A percentile compares a stretch with the other conserved stretches of the same genome.
Conservation (phyloP, 2,329 filamentous ascomycete genomes). For the Aspergillus sp. region DNA sequence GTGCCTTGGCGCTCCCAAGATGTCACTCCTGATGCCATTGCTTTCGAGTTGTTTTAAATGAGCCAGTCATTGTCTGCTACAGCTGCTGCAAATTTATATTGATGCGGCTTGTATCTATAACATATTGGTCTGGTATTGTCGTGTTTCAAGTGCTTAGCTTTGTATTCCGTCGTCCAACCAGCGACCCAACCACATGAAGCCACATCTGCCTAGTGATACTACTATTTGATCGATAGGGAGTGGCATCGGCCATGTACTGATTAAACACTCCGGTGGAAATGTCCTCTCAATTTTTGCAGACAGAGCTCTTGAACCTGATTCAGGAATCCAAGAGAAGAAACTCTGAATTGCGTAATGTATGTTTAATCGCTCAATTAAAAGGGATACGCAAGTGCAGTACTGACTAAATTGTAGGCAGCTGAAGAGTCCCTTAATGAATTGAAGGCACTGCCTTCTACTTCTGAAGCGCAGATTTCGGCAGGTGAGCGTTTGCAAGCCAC, state of each 20-base stretch:
- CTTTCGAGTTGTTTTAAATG: not conserved
- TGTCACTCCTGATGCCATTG: slow-evolving; percentile 20
- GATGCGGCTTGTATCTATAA: not conserved
- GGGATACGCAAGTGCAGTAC: slow-evolving; percentile 21
- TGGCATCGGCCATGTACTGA: slow-evolving; percentile 34
- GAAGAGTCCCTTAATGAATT: slow-evolving; percentile 92
- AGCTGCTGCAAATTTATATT: not conserved
- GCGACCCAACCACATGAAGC: slow-evolving; percentile 17
- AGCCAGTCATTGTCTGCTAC: slow-evolving; percentile 4
- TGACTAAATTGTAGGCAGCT: slow-evolving; percentile 64
- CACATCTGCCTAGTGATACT: slow-evolving; percentile 16
- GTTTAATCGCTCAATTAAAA: slow-evolving; percentile 12
- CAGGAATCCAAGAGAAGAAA: slow-evolving; percentile 96
- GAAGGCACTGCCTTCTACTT: slow-evolving; percentile 70
- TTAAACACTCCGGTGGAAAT: slow-evolving; percentile 55
- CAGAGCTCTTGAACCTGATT: slow-evolving; percentile 85
- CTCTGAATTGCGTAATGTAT: slow-evolving; percentile 75
- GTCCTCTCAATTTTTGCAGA: slow-evolving; percentile 86
- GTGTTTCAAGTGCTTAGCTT: not conserved
- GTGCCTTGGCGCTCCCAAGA: slow-evolving; percentile 25
- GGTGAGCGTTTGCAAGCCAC: slow-evolving; percentile 50
- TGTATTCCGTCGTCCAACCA: slow-evolving; percentile 1
- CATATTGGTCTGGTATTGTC: not conserved
- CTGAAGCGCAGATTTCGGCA: slow-evolving; percentile 73
- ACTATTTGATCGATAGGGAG: slow-evolving; percentile 17